Percentiles rank a stretch among this genome's conserved stretches.
Conservation (phyloP, 2,329 filamentous ascomycete species). For the Helminthosporium solani region DNA sequence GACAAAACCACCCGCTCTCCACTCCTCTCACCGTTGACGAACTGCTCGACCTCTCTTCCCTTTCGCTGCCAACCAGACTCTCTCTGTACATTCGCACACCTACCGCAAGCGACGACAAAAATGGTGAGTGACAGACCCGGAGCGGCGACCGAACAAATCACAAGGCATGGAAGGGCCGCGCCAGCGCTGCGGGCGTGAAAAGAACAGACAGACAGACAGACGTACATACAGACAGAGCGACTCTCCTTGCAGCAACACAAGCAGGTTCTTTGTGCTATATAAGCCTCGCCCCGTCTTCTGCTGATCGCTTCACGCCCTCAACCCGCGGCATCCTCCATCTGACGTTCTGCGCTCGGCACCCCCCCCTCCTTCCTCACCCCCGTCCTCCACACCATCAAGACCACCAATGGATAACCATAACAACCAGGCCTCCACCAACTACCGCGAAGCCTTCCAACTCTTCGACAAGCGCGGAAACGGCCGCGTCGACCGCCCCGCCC, state of each 20-base stretch:
- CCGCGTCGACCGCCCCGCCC: slow-evolving; percentile 79
- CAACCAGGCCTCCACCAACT: slow-evolving; percentile 80
- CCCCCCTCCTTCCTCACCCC: too few relatives aligned
- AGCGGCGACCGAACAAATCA: background rate
- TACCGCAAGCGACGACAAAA: too few relatives aligned
- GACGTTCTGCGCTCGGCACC: too few relatives aligned
- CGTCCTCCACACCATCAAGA: too few relatives aligned
- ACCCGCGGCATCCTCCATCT: slow-evolving; percentile 4
- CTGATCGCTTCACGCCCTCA: slow-evolving; percentile 8
- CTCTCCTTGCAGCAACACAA: too few relatives aligned
- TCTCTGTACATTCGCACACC: too few relatives aligned
- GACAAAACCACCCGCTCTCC: slow-evolving; percentile 13
- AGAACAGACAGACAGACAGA: background rate
- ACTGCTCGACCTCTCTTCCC: slow-evolving; percentile 13
- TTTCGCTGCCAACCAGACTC: too few relatives aligned
- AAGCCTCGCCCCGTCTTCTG: background rate
- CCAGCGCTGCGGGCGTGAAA: background rate
- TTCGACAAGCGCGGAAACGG: slow-evolving; percentile 99
- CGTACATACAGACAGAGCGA: too few relatives aligned
- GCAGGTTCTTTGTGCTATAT: background rate
- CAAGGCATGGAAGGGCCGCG: background rate
- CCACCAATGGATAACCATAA: slow-evolving; percentile 38
- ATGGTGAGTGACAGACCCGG: slow-evolving; percentile 3
- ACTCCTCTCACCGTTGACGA: too few relatives aligned
- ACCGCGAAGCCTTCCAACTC: slow-evolving; percentile 99